Evolutionary conservation across 345 rosid species (phyloP), one percentile per base, ranked within the genome.

Genomic region (Draba incana): DNA sequence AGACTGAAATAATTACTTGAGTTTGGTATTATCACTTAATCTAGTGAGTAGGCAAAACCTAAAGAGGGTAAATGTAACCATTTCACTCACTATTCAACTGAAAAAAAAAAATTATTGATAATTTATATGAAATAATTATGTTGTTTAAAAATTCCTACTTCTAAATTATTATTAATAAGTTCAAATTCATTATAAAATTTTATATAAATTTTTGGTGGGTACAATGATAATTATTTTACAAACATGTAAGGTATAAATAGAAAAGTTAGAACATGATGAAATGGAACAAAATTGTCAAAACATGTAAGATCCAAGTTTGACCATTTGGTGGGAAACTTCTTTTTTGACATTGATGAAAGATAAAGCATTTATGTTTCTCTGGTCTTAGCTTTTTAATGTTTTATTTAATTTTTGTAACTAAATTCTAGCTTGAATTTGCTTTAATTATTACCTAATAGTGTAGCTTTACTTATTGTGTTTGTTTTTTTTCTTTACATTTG

Each of bases 281-380:
- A 2, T 60, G 45, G 58, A 68, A 44, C 68, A 38, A 45, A 28
- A n/a, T 59, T 59, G 62, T 74, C 77, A 74, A 74, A n/a, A n/a
- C n/a, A n/a, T n/a, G n/a, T n/a, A n/a, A 66, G 67, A 74, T 74
- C 73, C 68, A 74, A 59, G 63, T 67, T 58, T 73, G 78, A 74
- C 78, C 50, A 60, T 60, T 74, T 53, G 74, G 73, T 68, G 68
- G 70, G 77, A 50, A 65, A 65, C 77, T 65, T 33, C 54, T 65
- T 72, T 72, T 58, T 58, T 51, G 66, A 73, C 77, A 66, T 66
- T 73, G 71, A 73, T 73, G 71, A 54, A 73, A 58, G 72, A 31
- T 27, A 61, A 74, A 23, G 73, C 78, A 75, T 62, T 62, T 53
- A 74, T 74, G 73, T 74, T 74, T 68, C 67, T 43, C 15, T 51